Evolutionary conservation across 129 eudicot species (phyloP).

Genomic region (Flaveria bidentis): DNA sequence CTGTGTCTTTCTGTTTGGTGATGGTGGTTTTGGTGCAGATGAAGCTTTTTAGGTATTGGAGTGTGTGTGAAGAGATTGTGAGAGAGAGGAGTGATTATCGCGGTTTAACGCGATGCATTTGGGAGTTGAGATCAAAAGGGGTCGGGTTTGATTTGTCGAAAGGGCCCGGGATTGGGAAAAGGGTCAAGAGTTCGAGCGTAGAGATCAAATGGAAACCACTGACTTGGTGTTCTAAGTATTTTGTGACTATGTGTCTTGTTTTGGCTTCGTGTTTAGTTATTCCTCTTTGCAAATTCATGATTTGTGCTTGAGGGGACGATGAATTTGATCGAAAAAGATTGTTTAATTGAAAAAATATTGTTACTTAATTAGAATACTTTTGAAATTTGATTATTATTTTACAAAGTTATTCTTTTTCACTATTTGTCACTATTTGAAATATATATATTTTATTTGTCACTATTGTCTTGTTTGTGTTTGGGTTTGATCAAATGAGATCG

Average conservation of each 20-base stretch:
- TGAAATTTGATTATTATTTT: too few relatives aligned
- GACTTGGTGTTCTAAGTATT: conserved; percentile 59
- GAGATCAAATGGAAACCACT: conserved; percentile 87
- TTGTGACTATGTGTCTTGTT: conserved; percentile 52
- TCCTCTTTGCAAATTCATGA: conserved; percentile 62
- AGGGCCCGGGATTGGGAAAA: conserved; percentile 58
- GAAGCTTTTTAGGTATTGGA: conserved; percentile 75
- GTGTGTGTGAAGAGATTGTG: conserved; percentile 49
- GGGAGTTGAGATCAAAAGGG: conserved; percentile 88
- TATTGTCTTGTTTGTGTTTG: too few relatives aligned
- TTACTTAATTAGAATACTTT: too few relatives aligned
- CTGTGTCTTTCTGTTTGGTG: conserved; percentile 47
- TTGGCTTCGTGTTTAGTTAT: conserved; percentile 51
- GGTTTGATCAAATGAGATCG: too few relatives aligned
- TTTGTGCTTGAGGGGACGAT: conserved; percentile 43
- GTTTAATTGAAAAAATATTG: too few relatives aligned
- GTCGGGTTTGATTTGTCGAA: conserved; percentile 67
- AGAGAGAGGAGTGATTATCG: conserved; percentile 61
- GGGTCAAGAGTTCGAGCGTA: conserved; percentile 85
- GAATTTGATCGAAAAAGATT: too few relatives aligned
- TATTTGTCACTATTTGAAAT: too few relatives aligned
- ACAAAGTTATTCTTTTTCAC: too few relatives aligned
- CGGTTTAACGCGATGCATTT: conserved; percentile 57
- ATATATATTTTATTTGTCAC: too few relatives aligned
- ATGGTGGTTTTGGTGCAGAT: conserved; percentile 60